Evolutionary conservation across 2,329 filamentous ascomycete species (phyloP).

Genomic region (Scleromitrula shiraiana): DNA sequence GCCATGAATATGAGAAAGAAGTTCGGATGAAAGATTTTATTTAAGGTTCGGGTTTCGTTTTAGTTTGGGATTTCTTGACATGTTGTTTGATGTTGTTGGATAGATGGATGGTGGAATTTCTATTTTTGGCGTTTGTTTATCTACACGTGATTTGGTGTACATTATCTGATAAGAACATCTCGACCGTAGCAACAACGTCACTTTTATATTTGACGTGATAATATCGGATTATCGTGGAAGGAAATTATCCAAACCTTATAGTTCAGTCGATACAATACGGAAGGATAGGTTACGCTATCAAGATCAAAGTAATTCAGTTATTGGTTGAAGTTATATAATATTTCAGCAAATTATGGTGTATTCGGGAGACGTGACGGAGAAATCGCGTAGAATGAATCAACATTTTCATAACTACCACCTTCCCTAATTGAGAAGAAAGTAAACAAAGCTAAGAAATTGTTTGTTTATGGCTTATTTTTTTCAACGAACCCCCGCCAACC

Average conservation of each 20-base stretch:
- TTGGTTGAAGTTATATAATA: background rate
- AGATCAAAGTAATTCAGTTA: background rate
- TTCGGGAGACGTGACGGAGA: conserved; percentile 2
- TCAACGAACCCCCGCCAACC: background rate
- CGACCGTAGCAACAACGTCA: background rate
- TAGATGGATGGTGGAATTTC: background rate
- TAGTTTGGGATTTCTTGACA: background rate
- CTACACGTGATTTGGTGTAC: conserved; percentile 6
- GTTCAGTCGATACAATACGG: too few relatives aligned
- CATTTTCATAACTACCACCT: background rate
- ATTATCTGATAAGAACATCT: background rate
- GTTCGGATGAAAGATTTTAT: too few relatives aligned
- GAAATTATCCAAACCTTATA: background rate
- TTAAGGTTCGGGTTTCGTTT: background rate
- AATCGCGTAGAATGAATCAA: background rate
- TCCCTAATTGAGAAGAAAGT: background rate
- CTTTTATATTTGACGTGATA: background rate
- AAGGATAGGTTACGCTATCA: background rate
- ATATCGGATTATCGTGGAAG: too few relatives aligned
- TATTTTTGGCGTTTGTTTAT: background rate
- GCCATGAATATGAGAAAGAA: too few relatives aligned
- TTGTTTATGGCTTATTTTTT: too few relatives aligned
- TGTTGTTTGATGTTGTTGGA: background rate
- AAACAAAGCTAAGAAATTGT: conserved; percentile 4
- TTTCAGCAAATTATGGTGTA: background rate